Base-by-base conservation (phyloP, 768 basidiomycete species). In the Porphyrellus cyaneotinctus region DNA sequence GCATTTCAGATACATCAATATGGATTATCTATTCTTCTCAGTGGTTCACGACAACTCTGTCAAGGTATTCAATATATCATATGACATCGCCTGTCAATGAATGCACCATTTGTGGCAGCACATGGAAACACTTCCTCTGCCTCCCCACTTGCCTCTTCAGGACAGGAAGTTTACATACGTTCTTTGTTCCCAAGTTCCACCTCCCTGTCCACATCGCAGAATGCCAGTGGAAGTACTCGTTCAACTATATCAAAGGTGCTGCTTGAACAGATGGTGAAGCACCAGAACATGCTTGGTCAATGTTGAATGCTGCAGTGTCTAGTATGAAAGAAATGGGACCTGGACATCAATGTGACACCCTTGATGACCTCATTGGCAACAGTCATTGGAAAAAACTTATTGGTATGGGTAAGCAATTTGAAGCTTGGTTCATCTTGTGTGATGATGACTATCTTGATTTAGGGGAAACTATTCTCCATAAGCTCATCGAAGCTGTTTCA, bases 291-390 rank as follows among this genome's bases (percentile, higher is more conserved):
- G 58, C 51, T 0, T 79, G 77, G 77, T 51, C 72, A 0, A 58
- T 58, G 8, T 58, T 67, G 10, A 75, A 75, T 51, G 52, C 62
- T 0, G 56, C 11, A n/a, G 37, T n/a, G 4, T 38, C 37, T 12
- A 28, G 26, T 10, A 33, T 15, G 32, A 33, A 33, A 3, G 72
- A 74, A 38, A 76, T 75, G 73, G 71, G 65, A 0, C 66, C 70
- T 0, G 57, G 69, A n/a, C 51, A 67, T 38, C 28, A 68, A 0
- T 56, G 61, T 11, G 73, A 75, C 15, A 66, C 70, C 0, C 52
- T 78, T 10, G 70, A 78, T 46, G 71, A 76, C 41, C 57, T 60
- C 18, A 62, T 67, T n/a, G 67, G 71, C 3, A 71, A 68, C 57
- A 69, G 46, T 1, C 54, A 71, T 50, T 75, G 70, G 72, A 70